A percentile compares a stretch with the other conserved stretches of the same genome.
These are phyloP conservation scores for Panus rudis DNA, from an alignment of 768 basidiomycete species.

Conservation along the genomic window DNA sequence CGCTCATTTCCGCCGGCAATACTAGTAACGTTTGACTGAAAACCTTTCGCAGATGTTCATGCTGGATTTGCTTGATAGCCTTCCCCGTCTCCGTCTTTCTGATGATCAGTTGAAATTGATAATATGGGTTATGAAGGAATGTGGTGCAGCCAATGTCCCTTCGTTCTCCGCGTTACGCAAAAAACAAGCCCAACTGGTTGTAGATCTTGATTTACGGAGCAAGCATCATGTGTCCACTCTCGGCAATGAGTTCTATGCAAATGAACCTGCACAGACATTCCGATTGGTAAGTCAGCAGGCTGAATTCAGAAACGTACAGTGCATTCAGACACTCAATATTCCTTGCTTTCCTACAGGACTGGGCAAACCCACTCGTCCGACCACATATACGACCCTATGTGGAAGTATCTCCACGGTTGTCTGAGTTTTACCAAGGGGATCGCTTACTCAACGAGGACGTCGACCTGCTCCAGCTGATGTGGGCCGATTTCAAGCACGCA, in stretches of 20 bases:
- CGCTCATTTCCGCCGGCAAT: no score
- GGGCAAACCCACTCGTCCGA: conserved; percentile 8
- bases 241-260: conserved; percentile 27
- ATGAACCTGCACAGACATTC: conserved; percentile 7
- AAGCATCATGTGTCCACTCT: conserved; percentile 15
- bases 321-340: no score
- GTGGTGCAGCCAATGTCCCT: conserved; percentile 25
- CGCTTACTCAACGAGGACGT: conserved; percentile 6
- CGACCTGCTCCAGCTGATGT: conserved; percentile 10
- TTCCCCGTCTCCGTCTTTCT: conserved; percentile 27
- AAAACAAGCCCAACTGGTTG: conserved; percentile 17
- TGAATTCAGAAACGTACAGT: no score
- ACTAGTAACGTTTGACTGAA: no score
- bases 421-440: conserved; percentile 10
- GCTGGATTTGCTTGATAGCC: conserved; percentile 27
- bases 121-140: conserved; percentile 27
- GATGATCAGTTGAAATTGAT: conserved; percentile 26
- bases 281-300: conserved; percentile 8
- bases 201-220: conserved; percentile 9
- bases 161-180: conserved; percentile 20
- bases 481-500: not conserved
- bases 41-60: conserved; percentile 32
- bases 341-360: conserved; percentile 13
- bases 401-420: conserved; percentile 9
- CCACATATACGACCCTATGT: conserved; percentile 11